Evolutionary conservation across 2,329 filamentous ascomycete genomes (phyloP), one percentile per base, ranked within the genome.

Genomic region (Colletotrichum agaves): DNA sequence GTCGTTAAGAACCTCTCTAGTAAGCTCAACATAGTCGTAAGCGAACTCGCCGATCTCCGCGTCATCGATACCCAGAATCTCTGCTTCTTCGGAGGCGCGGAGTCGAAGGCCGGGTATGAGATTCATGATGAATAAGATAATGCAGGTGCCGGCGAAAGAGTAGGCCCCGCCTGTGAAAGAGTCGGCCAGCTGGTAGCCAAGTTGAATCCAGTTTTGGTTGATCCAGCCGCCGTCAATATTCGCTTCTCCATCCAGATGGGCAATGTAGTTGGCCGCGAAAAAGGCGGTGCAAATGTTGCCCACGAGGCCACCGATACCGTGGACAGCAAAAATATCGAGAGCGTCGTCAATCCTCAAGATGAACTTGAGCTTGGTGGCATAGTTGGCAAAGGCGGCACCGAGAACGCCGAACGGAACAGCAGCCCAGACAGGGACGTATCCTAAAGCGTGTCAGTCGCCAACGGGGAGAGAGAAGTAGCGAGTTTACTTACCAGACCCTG

Each of bases 21-120:
- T 91, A 71, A 96, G 84, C 83, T 97, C 93, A 71, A 97, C 93
- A 74, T 97, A 97, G 79, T 97, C 94, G 78, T 97, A 97, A n/a
- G 93, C 94, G 77, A 96, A 97, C 82, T 97, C 94, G 77, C 94
- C 94, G 75, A 97, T 93, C 80, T 97, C 93, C 23, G 92, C 90
- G 74, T 97, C 94, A 74, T 97, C 93, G 68, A 97, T 94, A 72
- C 93, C 93, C 46, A 93, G 83, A 58, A 94, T 89, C 79, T 97
- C 93, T 41, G 93, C 91, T 70, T 96, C 91, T 72, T 93, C 90
- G 13, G 82, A 85, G 0, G 90, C 90, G 56, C 93, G 91, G 49
- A 97, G 88, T 64, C 87, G 88, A 43, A 97, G 83, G 12, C 91
- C 90, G 0, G 93, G 92, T 27, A 96, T 85, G 71, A 93, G 84